Base-by-base conservation (phyloP, 176 grass and related monocot species). In the Stipa capillata region DNA sequence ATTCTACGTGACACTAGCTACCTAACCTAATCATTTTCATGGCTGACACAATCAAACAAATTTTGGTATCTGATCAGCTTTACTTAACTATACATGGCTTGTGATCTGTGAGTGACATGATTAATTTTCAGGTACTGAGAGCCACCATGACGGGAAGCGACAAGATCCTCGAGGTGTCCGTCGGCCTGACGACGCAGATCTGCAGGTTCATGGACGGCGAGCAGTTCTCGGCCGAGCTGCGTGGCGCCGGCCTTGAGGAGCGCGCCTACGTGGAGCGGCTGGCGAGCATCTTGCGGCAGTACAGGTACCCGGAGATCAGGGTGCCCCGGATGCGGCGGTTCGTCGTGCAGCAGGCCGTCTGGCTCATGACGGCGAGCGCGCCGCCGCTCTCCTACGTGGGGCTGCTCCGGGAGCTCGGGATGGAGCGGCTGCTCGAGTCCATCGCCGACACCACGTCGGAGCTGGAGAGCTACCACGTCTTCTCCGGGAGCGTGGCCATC, bases 401-500 rank as follows among this genome's bases (percentile, higher is more conserved):
- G 6, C 18, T 91, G 8, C 48, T 91, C n/a, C 7, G n/a, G n/a
- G 70, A 79, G 29, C 18, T 75, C 3, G 88, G 72, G 25, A 84
- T 90, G 84, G 6, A 32, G 62, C 76, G 42, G 53, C 73, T 83
- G 44, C 80, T 88, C 7, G 73, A 84, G 50, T 70, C 28, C 4
- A 27, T 92, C 25, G 83, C 81, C 3, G 83, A 90, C 31, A 90
- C 93, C 8, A 92, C 89, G 34, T 96, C 89, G 17, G 89, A 96
- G 78, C 89, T 96, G 0, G 93, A 96, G 81, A 88, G 89, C 78
- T 96, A 90, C 73, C 85, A 90, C 59, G 68, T 90, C 20, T 96
- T 96, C 82, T 92, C 93, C 0, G 93, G 93, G 34, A 92, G 90
- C 42, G 90, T 97, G 18, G 88, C 90, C 28, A 43, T 97, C 72